phyloP scores from a whole-genome alignment of 2,329 filamentous ascomycete species.

The Hypoxylon sp. region DNA sequence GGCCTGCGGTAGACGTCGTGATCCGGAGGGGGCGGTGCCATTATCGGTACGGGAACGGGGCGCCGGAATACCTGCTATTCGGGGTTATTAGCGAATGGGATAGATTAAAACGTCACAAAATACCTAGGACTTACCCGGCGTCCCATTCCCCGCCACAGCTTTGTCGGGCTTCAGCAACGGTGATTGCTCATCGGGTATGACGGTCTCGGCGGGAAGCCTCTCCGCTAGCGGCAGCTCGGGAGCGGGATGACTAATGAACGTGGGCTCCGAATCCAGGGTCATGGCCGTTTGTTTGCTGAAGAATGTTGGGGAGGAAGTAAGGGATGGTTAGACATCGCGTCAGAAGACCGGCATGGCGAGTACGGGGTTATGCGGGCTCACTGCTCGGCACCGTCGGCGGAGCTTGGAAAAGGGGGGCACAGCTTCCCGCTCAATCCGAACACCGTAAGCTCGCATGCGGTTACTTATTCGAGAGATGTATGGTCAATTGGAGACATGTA shows the following conservation, averaged over 20 bases:
- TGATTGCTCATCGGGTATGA: conserved; percentile 33
- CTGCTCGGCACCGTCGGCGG: conserved; percentile 8
- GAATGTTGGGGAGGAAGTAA: conserved; percentile 1
- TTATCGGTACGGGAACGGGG: conserved; percentile 4
- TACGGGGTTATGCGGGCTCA: background rate
- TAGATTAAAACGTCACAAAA: background rate
- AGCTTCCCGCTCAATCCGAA: background rate
- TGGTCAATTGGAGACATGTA: too few relatives aligned
- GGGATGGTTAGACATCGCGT: background rate
- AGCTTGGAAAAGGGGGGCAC: background rate
- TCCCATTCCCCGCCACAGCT: conserved; percentile 2
- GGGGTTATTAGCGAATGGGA: conserved; percentile 12
- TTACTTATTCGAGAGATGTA: conserved; percentile 1
- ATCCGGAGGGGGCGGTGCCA: background rate
- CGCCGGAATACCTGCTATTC: conserved; percentile 34
- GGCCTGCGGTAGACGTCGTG: conserved; percentile 69
- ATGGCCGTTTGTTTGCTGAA: conserved; percentile 9
- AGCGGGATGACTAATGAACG: conserved; percentile 17
- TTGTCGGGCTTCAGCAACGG: conserved; percentile 31
- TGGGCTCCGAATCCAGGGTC: conserved; percentile 13
- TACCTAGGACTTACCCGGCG: conserved; percentile 27
- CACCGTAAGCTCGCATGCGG: conserved; percentile 3
- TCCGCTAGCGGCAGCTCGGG: conserved; percentile 13
- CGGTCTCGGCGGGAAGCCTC: background rate
- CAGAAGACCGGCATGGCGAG: conserved; percentile 24